A percentile compares a stretch with the other conserved stretches of the same genome.
Conservation (phyloP, 108 stramenopile species). For the Fragilaria crotonensis region DNA sequence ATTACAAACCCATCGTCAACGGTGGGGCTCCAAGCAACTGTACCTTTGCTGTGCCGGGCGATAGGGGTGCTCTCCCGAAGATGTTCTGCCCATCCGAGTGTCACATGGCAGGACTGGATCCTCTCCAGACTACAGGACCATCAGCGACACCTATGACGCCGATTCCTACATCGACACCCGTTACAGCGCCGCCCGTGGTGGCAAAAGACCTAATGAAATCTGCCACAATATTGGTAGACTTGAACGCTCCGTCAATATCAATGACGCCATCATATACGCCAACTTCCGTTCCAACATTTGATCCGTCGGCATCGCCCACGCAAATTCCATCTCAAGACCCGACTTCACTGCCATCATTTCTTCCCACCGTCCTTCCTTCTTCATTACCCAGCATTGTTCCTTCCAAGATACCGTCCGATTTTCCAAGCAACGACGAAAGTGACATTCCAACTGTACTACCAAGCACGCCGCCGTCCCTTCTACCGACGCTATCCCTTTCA, state of each 20-base stretch:
- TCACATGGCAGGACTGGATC: background rate
- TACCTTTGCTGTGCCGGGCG: constrained; percentile 21
- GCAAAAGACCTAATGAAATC: background rate
- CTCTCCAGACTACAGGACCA: background rate
- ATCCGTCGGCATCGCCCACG: background rate
- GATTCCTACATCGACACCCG: background rate
- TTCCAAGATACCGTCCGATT: background rate
- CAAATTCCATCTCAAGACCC: background rate
- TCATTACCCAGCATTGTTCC: background rate
- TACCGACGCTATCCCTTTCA: background rate
- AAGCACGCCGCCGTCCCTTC: background rate
- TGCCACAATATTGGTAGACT: background rate
- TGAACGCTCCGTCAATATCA: background rate
- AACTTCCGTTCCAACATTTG: background rate
- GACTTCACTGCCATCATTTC: background rate
- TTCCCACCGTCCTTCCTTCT: background rate
- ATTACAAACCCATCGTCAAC: constrained; percentile 7
- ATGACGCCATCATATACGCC: background rate
- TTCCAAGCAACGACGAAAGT: background rate
- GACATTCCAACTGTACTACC: background rate
- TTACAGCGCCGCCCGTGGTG: background rate
- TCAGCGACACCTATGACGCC: background rate
- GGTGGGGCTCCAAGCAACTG: constrained; percentile 27
- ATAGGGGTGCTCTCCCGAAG: background rate
- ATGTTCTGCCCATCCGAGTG: background rate